Evolutionary conservation across 2,329 filamentous ascomycete genomes (phyloP).

Genomic region (Sclerotiophoma versabilis): DNA sequence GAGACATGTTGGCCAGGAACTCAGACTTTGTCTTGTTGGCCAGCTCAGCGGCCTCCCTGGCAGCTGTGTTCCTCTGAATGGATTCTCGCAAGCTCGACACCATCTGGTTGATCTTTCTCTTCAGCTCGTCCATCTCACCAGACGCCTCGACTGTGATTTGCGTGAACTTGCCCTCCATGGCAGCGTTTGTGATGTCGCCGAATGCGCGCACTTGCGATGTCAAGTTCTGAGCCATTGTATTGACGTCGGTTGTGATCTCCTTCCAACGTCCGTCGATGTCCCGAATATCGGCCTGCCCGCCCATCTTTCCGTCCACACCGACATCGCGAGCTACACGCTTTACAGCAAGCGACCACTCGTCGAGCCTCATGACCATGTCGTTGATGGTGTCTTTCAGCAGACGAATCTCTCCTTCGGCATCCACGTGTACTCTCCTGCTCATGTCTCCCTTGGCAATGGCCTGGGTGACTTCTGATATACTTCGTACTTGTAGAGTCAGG

Average conservation of each 20-base stretch:
- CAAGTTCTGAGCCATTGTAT: constrained; percentile 83
- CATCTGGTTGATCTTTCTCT: constrained; percentile 99
- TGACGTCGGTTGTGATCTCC: constrained; percentile 96
- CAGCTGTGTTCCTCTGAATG: constrained; percentile 95
- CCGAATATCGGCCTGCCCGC: constrained; percentile 92
- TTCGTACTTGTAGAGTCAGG: constrained; percentile 74
- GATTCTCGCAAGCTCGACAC: constrained; percentile 93
- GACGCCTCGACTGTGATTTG: constrained; percentile 97
- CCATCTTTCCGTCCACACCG: constrained; percentile 98
- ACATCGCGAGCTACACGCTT: constrained; percentile 96
- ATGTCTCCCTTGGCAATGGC: constrained; percentile 95
- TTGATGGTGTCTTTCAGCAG: constrained; percentile 96
- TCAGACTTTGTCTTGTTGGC: constrained; percentile 99
- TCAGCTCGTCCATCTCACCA: constrained; percentile 98
- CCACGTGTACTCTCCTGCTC: constrained; percentile 93
- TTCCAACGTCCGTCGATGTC: constrained; percentile 96
- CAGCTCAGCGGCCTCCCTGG: constrained; percentile 92
- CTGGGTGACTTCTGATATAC: constrained; percentile 92
- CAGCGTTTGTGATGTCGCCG: constrained; percentile 97
- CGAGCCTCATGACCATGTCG: constrained; percentile 96
- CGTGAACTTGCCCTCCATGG: constrained; percentile 95
- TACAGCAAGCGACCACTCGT: constrained; percentile 95
- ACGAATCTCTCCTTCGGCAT: constrained; percentile 93
- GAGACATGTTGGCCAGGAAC: constrained; percentile 98
- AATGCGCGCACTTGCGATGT: constrained; percentile 98